Conservation (phyloP, 352 stramenopile genomes). For the Elongisporangium anandrum region DNA sequence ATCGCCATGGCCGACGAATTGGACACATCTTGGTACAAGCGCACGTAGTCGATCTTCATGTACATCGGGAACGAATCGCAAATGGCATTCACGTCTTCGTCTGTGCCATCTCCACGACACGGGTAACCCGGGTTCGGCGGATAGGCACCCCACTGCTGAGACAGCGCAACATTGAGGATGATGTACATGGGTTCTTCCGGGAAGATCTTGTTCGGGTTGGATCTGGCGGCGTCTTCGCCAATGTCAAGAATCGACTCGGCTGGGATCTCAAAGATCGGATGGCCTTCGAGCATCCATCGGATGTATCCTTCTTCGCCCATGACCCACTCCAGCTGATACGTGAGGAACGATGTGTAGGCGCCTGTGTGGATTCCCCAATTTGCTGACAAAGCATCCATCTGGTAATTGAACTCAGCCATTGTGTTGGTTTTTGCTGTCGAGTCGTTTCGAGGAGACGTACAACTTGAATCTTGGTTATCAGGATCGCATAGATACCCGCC, state of each 20-base stretch:
- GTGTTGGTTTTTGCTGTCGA: constrained; percentile 31
- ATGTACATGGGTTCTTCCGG: constrained; percentile 46
- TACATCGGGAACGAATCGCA: constrained; percentile 44
- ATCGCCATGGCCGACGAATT: constrained; percentile 12
- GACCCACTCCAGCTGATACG: constrained; percentile 39
- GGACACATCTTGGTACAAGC: constrained; percentile 67
- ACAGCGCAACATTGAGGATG: constrained; percentile 54
- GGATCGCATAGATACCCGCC: constrained; percentile 42
- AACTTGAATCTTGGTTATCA: constrained; percentile 34
- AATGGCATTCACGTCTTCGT: constrained; percentile 25
- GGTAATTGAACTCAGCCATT: constrained; percentile 45
- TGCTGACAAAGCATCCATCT: constrained; percentile 49
- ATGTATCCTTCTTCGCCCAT: constrained; percentile 36
- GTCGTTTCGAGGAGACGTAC: constrained; percentile 37
- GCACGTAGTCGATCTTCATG: constrained; percentile 83
- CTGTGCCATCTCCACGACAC: constrained; percentile 18
- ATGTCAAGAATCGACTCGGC: constrained; percentile 33
- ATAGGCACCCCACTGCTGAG: constrained; percentile 22
- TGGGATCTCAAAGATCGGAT: constrained; percentile 78
- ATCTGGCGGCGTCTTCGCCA: constrained; percentile 25
- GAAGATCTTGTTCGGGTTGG: constrained; percentile 44
- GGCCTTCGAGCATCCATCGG: constrained; percentile 56
- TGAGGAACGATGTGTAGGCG: constrained; percentile 68
- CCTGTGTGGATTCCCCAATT: constrained; percentile 73
- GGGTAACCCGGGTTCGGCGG: constrained; percentile 28